Conservation (phyloP, 2,329 filamentous ascomycete species). For the Fusarium temperatum region DNA sequence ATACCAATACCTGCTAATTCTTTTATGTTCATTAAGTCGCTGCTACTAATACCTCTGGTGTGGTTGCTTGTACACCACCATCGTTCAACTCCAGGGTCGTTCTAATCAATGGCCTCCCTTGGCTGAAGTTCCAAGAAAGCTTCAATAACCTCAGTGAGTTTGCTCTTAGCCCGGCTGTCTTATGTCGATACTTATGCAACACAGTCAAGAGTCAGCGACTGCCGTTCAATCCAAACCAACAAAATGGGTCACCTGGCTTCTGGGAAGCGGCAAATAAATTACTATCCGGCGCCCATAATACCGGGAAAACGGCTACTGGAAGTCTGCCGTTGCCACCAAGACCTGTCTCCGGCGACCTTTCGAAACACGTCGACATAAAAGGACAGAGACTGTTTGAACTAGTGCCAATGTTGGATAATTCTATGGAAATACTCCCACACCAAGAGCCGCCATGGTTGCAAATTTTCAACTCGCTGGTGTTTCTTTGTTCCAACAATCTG, state of each 20-base stretch:
- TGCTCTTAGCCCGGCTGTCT: accelerated
- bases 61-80: neutral
- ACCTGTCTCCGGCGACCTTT: accelerated
- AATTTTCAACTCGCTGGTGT: neutral
- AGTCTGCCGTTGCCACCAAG: accelerated
- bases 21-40: neutral
- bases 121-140: neutral
- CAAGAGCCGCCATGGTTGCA: neutral
- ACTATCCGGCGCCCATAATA: accelerated
- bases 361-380: accelerated
- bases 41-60: accelerated
- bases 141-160: neutral
- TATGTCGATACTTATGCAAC: accelerated
- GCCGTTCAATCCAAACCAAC: accelerated
- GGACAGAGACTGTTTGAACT: neutral
- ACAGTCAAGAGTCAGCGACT: neutral
- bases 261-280: accelerated
- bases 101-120: neutral
- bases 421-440: accelerated
- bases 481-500: neutral
- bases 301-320: accelerated
- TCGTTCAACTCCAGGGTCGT: accelerated
- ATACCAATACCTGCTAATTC: neutral
- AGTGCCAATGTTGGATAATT: accelerated
- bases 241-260: accelerated